phyloP scores from a whole-genome alignment of 1,139 yeast species.

The Saccharomycopsis phalli region DNA sequence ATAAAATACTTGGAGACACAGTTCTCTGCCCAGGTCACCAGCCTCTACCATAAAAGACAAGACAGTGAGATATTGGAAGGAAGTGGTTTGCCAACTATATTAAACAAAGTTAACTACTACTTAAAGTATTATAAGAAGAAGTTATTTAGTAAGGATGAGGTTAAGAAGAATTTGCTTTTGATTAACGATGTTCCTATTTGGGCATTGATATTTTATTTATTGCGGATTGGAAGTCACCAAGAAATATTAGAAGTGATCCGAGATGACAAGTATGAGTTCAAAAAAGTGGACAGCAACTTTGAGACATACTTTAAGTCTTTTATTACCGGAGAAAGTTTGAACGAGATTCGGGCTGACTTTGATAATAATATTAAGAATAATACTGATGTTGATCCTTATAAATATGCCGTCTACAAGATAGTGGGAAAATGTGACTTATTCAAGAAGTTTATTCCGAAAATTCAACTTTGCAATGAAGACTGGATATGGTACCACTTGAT shows the following conservation, averaged over 20 bases:
- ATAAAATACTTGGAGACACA: slow-evolving; percentile 62
- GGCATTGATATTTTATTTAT: slow-evolving; percentile 78
- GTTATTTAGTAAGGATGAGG: slow-evolving; percentile 38
- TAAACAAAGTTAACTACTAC: slow-evolving; percentile 64
- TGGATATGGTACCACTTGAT: slow-evolving; percentile 95
- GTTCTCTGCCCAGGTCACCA: slow-evolving; percentile 66
- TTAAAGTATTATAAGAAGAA: slow-evolving; percentile 42
- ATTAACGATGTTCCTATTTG: slow-evolving; percentile 85
- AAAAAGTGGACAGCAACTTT: slow-evolving; percentile 78
- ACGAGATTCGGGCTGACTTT: slow-evolving; percentile 68
- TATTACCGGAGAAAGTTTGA: slow-evolving; percentile 38
- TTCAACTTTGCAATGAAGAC: slow-evolving; percentile 81
- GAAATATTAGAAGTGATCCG: slow-evolving; percentile 64
- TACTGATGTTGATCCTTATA: slow-evolving; percentile 75
- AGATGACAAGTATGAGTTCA: slow-evolving; percentile 51
- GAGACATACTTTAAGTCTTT: slow-evolving; percentile 71
- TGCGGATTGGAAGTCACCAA: slow-evolving; percentile 71
- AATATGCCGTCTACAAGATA: slow-evolving; percentile 82
- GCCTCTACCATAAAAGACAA: slow-evolving; percentile 50
- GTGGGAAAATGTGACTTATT: slow-evolving; percentile 77
- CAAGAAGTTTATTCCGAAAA: slow-evolving; percentile 66
- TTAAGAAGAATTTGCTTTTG: slow-evolving; percentile 41
- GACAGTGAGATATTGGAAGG: slow-evolving; percentile 40
- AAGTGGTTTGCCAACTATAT: slow-evolving; percentile 55
- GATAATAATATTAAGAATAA: slow-evolving; percentile 74